A percentile compares a stretch with the other conserved stretches of the same genome.
These are phyloP conservation scores for Fermentozyma sake DNA, from an alignment of 1,139 yeast species.

Conservation along the genomic window DNA sequence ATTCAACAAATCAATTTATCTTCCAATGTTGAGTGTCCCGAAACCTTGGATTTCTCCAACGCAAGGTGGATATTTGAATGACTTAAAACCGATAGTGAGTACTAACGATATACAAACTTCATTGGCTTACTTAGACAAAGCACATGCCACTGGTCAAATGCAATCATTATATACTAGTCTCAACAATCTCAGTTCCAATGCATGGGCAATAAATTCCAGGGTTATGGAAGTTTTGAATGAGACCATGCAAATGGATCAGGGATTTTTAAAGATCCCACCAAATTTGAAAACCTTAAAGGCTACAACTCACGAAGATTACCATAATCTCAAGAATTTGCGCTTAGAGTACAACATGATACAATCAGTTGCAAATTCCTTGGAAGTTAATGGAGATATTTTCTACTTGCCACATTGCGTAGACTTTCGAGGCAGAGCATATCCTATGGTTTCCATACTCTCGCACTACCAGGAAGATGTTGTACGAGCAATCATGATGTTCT, in stretches of 20 bases:
- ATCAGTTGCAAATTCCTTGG: conserved; percentile 24
- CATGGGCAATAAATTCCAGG: conserved; percentile 35
- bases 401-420: conserved; percentile 39
- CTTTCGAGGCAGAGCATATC: conserved; percentile 42
- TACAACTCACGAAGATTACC: conserved; percentile 8
- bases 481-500: conserved; percentile 34
- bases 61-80: conserved; percentile 33
- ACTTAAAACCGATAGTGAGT: conserved; percentile 22
- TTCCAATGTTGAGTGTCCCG: conserved; percentile 42
- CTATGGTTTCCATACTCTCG: conserved; percentile 31
- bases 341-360: conserved; percentile 18
- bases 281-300: conserved; percentile 4
- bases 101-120: conserved; percentile 17
- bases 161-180: conserved; percentile 27
- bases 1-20: conserved; percentile 13
- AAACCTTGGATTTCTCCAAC: conserved; percentile 31
- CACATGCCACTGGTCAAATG: conserved; percentile 31
- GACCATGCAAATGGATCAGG: conserved; percentile 17
- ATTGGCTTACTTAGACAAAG: conserved; percentile 19
- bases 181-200: conserved; percentile 23
- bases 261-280: conserved; percentile 31
- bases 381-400: conserved; percentile 32
- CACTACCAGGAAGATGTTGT: conserved; percentile 37
- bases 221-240: conserved; percentile 21
- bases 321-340: conserved; percentile 18